Conservation (phyloP, 371 early-diverging fungal species). For the Lichtheimia corymbifera region DNA sequence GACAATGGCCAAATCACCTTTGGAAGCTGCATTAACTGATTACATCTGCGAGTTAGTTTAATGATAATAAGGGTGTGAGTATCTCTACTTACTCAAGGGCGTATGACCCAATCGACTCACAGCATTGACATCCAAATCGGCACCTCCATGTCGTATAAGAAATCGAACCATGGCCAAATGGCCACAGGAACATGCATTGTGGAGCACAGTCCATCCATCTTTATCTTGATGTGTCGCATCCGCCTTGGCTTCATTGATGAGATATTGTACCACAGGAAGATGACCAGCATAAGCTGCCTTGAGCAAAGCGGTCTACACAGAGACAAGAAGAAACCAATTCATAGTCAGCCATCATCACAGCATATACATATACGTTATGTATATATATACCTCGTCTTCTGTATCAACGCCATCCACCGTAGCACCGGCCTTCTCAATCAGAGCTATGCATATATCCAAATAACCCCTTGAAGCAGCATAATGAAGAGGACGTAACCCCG, state of each 20-base stretch:
- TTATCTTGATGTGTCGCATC: conserved; percentile 64
- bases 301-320: conserved; percentile 68
- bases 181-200: conserved; percentile 71
- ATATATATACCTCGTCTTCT: conserved; percentile 65
- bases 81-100: conserved; percentile 76
- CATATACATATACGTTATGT: not conserved
- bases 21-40: conserved; percentile 76
- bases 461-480: conserved; percentile 72
- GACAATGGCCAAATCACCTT: conserved; percentile 64
- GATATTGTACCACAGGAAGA: conserved; percentile 57
- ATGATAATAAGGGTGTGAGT: no score
- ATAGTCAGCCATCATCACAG: not conserved
- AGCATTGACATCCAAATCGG: conserved; percentile 52
- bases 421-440: conserved; percentile 64
- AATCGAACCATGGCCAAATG: conserved; percentile 57
- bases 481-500: conserved; percentile 70
- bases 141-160: conserved; percentile 47
- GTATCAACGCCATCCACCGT: conserved; percentile 63
- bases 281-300: conserved; percentile 79
- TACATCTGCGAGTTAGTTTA: conserved; percentile 1
- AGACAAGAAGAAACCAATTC: no score
- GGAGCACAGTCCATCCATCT: conserved; percentile 85
- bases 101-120: conserved; percentile 70
- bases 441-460: conserved; percentile 55
- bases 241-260: conserved; percentile 57